A percentile compares a stretch with the other conserved stretches of the same genome.
Evolutionary conservation across 768 basidiomycete genomes (phyloP).

Genomic region (Ramaria rubella): DNA sequence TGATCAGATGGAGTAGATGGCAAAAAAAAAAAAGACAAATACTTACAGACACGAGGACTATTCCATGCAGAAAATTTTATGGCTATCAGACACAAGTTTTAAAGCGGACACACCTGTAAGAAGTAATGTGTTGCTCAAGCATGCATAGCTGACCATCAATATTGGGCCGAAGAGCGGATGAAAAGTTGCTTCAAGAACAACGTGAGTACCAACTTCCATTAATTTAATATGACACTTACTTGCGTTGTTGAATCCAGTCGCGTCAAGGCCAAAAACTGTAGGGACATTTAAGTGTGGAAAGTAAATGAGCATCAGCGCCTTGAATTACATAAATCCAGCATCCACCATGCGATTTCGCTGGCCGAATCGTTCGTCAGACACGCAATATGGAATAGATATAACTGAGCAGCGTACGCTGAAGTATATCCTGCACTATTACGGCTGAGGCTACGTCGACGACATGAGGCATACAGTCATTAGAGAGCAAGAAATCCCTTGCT

Average conservation of each 20-base stretch:
- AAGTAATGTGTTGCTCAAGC: constrained; percentile 85
- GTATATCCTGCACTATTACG: not conserved
- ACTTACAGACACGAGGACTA: constrained; percentile 75
- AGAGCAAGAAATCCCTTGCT: constrained; percentile 22
- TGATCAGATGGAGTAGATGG: not conserved
- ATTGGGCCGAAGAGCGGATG: constrained; percentile 86
- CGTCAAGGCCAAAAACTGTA: constrained; percentile 86
- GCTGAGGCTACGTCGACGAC: constrained; percentile 1
- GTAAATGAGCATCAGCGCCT: not conserved
- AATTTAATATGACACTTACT: constrained; percentile 43
- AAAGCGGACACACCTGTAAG: constrained; percentile 60
- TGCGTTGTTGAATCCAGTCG: constrained; percentile 77
- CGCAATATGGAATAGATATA: not conserved
- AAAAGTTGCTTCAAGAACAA: constrained; percentile 48
- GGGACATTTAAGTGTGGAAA: not conserved
- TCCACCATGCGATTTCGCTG: constrained; percentile 85
- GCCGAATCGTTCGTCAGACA: constrained; percentile 7
- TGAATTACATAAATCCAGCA: constrained; percentile 62
- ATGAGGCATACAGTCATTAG: not conserved
- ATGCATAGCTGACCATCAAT: constrained; percentile 88
- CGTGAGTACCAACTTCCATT: constrained; percentile 3
- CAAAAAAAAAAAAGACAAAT: not conserved
- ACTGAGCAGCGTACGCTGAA: not conserved
- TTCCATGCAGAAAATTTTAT: not conserved
- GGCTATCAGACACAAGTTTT: constrained; percentile 1